Base-by-base conservation (phyloP, 495 filamentous ascomycete genomes). In the Trichoderma erinaceum region DNA sequence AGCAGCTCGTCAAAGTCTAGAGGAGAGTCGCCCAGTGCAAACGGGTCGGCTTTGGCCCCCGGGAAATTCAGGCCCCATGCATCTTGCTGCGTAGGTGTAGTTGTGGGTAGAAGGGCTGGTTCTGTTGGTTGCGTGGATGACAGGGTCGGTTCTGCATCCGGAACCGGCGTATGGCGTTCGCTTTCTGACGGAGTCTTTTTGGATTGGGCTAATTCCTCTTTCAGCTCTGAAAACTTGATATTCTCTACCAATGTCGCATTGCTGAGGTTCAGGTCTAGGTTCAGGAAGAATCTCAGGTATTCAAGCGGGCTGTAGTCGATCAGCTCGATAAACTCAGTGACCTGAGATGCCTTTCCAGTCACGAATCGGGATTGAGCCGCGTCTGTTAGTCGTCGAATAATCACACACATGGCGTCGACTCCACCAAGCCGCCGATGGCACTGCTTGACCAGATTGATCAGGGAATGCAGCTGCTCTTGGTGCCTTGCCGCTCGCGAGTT, bases 291-390 rank as follows among this genome's bases (percentile, higher is more conserved):
- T 18, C 56, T 18, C 25, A 61, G 27, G 56, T 61, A 61, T 23
- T 61, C 56, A 25, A 61, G 23, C 8, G 56, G 56, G 11, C 29
- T 61, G 27, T 29, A 25, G 56, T 61, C 56, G 5, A 61, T 61
- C 3, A 61, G 56, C 15, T 61, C 56, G 25, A 61, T 29, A 10
- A 23, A 61, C 56, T 61, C 56, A 29, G 56, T 61, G 11, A 61
- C 29, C 56, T 61, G 56, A 61, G 56, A 61, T 29, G 56, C 56
- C 27, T 32, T 61, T 61, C 56, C 56, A 13, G 56, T 29, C 25
- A 61, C 1, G 25, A 61, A 32, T 12, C 56, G 56, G n/a, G 25
- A 23, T 21, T 61, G 56, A 21, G 56, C 56, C 56, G 11, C 23
- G 12, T 61, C 56, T 10, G 56, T 61, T 21, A 61, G 56, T 32